These are phyloP conservation scores for Scalesia atractyloides DNA, from an alignment of 129 eudicot genomes.

Conservation along the genomic window DNA sequence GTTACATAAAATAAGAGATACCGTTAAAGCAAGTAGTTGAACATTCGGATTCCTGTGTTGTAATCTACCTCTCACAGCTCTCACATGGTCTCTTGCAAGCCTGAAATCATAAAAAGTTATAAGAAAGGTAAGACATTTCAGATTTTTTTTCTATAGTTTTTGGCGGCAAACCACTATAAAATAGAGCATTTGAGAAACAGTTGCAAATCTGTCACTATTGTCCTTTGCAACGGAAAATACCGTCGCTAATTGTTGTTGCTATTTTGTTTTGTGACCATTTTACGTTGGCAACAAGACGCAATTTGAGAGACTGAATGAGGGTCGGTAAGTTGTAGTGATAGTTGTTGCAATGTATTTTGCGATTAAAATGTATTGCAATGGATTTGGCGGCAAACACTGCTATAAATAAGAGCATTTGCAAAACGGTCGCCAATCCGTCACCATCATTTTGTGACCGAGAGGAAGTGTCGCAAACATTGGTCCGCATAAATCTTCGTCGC, in stretches of 20 bases:
- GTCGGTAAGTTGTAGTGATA: too few species aligned
- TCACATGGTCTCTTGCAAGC: constrained; percentile 82
- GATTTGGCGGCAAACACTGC: too few species aligned
- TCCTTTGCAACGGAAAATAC: neutral
- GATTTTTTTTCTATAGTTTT: neutral
- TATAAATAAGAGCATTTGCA: neutral
- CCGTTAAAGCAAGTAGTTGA: constrained; percentile 90
- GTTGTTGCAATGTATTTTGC: too few species aligned
- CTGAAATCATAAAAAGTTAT: constrained; percentile 35
- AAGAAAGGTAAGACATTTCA: neutral
- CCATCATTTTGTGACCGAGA: neutral
- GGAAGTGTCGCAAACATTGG: too few species aligned
- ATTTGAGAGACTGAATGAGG: too few species aligned
- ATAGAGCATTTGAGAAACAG: neutral
- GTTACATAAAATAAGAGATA: constrained; percentile 25
- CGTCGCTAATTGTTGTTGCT: too few species aligned
- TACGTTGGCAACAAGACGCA: too few species aligned
- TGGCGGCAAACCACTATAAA: neutral
- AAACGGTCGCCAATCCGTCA: neutral
- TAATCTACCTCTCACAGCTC: constrained; percentile 74
- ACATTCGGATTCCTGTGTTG: constrained; percentile 92
- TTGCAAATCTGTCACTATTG: neutral
- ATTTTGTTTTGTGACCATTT: too few species aligned
- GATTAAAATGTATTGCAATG: too few species aligned
- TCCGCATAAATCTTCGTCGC: too few species aligned